phyloP scores from a whole-genome alignment of 1,139 yeast genomes.

The Pneumocystis carinii region DNA sequence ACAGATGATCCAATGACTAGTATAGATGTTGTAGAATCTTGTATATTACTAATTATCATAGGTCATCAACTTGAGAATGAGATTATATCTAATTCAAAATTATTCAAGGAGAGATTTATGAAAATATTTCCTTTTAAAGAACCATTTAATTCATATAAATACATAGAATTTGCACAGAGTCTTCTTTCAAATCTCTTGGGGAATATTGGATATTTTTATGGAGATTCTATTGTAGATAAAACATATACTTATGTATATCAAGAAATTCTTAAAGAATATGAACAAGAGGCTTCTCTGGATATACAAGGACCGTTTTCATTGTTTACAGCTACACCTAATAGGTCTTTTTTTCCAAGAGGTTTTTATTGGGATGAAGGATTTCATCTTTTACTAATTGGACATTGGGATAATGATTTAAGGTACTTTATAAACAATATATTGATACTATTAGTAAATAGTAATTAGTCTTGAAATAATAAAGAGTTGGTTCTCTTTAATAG shows the following conservation, averaged over 20 bases:
- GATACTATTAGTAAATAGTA: neutral
- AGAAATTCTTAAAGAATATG: constrained; percentile 22
- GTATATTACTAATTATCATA: constrained; percentile 12
- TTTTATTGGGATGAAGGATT: constrained; percentile 99
- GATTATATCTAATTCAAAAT: constrained; percentile 27
- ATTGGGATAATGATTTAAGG: constrained; percentile 72
- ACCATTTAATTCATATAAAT: constrained; percentile 39
- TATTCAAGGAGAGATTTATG: constrained; percentile 43
- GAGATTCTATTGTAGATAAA: constrained; percentile 75
- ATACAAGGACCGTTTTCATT: constrained; percentile 33
- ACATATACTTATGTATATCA: constrained; percentile 45
- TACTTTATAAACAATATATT: neutral
- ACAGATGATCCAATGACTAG: constrained; percentile 32
- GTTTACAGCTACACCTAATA: constrained; percentile 75
- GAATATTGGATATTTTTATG: constrained; percentile 78
- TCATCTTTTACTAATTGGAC: constrained; percentile 66
- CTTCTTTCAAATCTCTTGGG: constrained; percentile 72
- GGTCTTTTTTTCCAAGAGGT: constrained; percentile 92
- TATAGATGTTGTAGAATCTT: constrained; percentile 16
- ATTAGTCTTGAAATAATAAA: constrained; percentile 48
- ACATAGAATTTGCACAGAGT: constrained; percentile 54
- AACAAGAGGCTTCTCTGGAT: constrained; percentile 11
- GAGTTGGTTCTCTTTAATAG: constrained; percentile 80
- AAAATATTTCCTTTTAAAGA: constrained; percentile 37
- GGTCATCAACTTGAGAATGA: constrained; percentile 27